Percentiles rank a stretch among this genome's conserved stretches.
Conservation (phyloP, 805 yeast genomes). For the Metschnikowia drakensbergensis region DNA sequence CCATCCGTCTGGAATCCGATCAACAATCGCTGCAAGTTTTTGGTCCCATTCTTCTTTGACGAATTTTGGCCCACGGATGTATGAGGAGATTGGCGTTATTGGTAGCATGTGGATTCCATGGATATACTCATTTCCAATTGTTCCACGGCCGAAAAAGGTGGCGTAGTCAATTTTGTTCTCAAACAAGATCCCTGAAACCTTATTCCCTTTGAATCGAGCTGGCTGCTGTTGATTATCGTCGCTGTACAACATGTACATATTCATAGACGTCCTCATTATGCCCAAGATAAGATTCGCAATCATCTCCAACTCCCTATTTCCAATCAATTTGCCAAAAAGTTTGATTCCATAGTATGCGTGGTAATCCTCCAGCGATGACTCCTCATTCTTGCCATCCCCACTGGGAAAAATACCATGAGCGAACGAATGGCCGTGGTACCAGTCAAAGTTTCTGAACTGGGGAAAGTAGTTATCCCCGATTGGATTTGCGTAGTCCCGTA, state of each 20-base stretch:
- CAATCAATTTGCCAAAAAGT: slow-evolving; percentile 57
- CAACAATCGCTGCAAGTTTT: slow-evolving; percentile 43
- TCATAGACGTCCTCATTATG: slow-evolving; percentile 51
- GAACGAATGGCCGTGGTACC: slow-evolving; percentile 77
- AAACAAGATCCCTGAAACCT: slow-evolving; percentile 69
- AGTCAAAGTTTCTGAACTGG: slow-evolving; percentile 64
- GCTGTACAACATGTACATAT: slow-evolving; percentile 50
- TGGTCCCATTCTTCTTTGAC: slow-evolving; percentile 63
- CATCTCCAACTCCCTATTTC: slow-evolving; percentile 48
- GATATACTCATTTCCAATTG: slow-evolving; percentile 55
- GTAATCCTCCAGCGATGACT: slow-evolving; percentile 70
- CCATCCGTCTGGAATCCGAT: slow-evolving; percentile 62
- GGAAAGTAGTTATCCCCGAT: slow-evolving; percentile 57
- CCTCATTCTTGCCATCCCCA: slow-evolving; percentile 77
- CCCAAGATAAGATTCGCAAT: slow-evolving; percentile 61
- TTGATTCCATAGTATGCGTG: slow-evolving; percentile 67
- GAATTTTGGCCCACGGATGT: slow-evolving; percentile 50
- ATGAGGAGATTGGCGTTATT: slow-evolving; percentile 62
- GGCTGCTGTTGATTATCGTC: slow-evolving; percentile 58
- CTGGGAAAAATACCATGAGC: slow-evolving; percentile 68
- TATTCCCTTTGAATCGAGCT: slow-evolving; percentile 50
- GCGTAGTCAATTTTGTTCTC: slow-evolving; percentile 72
- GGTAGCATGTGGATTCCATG: slow-evolving; percentile 81
- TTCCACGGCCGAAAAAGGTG: slow-evolving; percentile 70
- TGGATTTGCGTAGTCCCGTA: slow-evolving; percentile 70